phyloP scores from a whole-genome alignment of 2,329 filamentous ascomycete species.

The Tolypocladium amazonense region DNA sequence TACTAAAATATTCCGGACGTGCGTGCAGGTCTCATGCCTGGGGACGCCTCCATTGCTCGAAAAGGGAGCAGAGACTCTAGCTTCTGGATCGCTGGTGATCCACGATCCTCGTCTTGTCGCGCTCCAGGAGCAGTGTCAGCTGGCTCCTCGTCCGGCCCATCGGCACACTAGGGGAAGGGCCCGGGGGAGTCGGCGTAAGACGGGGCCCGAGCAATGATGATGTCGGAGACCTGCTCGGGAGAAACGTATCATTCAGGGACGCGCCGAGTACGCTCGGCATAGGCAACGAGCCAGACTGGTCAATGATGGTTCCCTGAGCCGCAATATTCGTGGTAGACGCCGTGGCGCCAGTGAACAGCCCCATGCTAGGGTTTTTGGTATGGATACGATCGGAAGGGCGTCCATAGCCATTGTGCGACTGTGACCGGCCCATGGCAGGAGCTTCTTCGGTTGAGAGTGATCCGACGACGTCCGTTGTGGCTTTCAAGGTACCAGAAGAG shows the following conservation, averaged over 20 bases:
- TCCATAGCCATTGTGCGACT: conserved; percentile 19
- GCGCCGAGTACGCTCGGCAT: conserved; percentile 11
- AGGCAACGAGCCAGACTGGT: conserved; percentile 23
- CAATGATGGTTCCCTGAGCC: conserved; percentile 32
- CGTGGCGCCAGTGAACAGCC: conserved; percentile 23
- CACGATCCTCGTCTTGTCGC: conserved; percentile 30
- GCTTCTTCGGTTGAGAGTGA: conserved; percentile 2
- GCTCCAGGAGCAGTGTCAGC: conserved; percentile 45
- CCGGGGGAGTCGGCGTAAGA: conserved; percentile 40
- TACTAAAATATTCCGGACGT: not conserved
- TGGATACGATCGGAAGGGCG: conserved; percentile 7
- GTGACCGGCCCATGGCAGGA: conserved; percentile 20
- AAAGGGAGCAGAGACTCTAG: conserved; percentile 5
- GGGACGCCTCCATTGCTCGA: not conserved
- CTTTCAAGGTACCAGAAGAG: not conserved
- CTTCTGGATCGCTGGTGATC: conserved; percentile 16
- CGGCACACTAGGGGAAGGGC: conserved; percentile 31
- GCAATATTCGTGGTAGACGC: conserved; percentile 30
- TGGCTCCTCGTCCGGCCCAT: conserved; percentile 52
- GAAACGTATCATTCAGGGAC: conserved; percentile 12
- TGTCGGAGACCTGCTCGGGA: conserved; percentile 10
- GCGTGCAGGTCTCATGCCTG: not conserved
- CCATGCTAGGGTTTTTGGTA: conserved; percentile 8
- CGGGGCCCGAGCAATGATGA: conserved; percentile 22
- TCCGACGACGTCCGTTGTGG: no score